phyloP scores from a whole-genome alignment of 2,329 filamentous ascomycete species.

The Raffaelea deltoideospora region DNA sequence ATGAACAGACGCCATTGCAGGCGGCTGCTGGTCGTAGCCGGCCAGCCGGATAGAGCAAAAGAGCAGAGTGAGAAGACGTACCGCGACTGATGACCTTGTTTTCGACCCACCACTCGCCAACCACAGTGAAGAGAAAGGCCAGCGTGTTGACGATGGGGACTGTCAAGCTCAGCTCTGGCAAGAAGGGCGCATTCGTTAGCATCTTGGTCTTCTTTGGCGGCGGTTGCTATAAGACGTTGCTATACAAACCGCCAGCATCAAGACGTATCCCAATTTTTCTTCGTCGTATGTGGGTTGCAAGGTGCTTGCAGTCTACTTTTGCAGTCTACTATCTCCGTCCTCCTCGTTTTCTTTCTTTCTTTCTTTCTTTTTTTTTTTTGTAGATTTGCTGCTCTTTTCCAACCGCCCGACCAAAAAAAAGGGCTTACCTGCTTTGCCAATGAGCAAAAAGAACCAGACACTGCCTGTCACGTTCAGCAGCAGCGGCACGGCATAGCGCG shows the following conservation, averaged over 20 bases:
- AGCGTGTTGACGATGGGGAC: constrained; percentile 91
- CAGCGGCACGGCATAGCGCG: constrained; percentile 71
- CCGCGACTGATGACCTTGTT: constrained; percentile 75
- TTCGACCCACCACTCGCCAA: constrained; percentile 92
- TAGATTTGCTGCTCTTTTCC: too few relatives aligned
- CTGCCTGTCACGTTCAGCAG: constrained; percentile 83
- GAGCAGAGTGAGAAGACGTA: constrained; percentile 24
- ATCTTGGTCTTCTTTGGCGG: too few relatives aligned
- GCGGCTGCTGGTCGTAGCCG: not conserved
- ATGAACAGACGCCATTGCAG: not conserved
- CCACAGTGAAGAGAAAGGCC: constrained; percentile 88
- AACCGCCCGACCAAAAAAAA: too few relatives aligned
- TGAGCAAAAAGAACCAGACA: constrained; percentile 90
- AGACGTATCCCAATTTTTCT: too few relatives aligned
- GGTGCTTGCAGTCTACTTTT: too few relatives aligned
- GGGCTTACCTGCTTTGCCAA: constrained; percentile 72
- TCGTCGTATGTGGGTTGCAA: too few relatives aligned
- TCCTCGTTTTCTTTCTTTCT: too few relatives aligned
- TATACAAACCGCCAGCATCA: too few relatives aligned
- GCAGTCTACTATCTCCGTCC: too few relatives aligned
- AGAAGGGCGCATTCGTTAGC: not conserved
- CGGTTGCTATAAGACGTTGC: too few relatives aligned
- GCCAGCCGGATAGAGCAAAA: not conserved
- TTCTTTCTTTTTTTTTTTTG: too few relatives aligned
- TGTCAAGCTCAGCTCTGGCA: constrained; percentile 70